A percentile compares a stretch with the other conserved stretches of the same genome.
These are phyloP conservation scores for Cyberlindnera bimundalis DNA, from an alignment of 805 yeast species.

Conservation along the genomic window DNA sequence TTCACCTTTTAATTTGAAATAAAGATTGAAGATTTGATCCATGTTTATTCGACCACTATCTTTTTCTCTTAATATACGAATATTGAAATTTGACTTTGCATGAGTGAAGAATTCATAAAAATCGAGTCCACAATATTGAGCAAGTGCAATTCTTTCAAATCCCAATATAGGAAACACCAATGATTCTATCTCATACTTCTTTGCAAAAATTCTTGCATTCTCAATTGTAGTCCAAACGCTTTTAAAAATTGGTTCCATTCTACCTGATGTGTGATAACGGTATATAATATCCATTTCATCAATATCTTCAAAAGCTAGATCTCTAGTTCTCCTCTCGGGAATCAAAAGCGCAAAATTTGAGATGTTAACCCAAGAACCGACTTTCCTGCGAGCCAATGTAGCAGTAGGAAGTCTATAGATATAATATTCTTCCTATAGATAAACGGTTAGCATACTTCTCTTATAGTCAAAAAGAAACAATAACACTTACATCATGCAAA, in stretches of 20 bases:
- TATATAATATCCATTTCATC: too few relatives aligned
- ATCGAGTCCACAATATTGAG: slow-evolving; percentile 22
- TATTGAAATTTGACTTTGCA: slow-evolving; percentile 14
- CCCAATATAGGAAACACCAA: slow-evolving; percentile 21
- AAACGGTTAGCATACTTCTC: too few relatives aligned
- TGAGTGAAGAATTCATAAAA: slow-evolving; percentile 28
- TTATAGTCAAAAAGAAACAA: too few relatives aligned
- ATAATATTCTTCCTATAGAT: slow-evolving; percentile 10
- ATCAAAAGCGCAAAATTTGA: slow-evolving; percentile 4
- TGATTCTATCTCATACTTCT: slow-evolving; percentile 14
- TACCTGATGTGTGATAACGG: too few relatives aligned
- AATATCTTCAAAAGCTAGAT: too few relatives aligned
- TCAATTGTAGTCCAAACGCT: slow-evolving; percentile 27
- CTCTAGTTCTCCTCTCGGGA: too few relatives aligned
- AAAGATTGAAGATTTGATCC: slow-evolving; percentile 24
- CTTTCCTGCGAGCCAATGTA: slow-evolving; percentile 6
- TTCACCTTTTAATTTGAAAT: slow-evolving; percentile 17
- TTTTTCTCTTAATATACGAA: slow-evolving; percentile 26
- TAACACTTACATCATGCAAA: too few relatives aligned
- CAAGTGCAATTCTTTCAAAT: slow-evolving; percentile 27
- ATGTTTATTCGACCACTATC: slow-evolving; percentile 20
- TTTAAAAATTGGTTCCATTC: slow-evolving; percentile 1
- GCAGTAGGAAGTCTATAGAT: not conserved
- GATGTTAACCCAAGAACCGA: slow-evolving; percentile 15
- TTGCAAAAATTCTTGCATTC: slow-evolving; percentile 24